Percentiles rank a stretch among this genome's conserved stretches.
Conservation (phyloP, 305 asterid species). For the Andrographis paniculata region DNA sequence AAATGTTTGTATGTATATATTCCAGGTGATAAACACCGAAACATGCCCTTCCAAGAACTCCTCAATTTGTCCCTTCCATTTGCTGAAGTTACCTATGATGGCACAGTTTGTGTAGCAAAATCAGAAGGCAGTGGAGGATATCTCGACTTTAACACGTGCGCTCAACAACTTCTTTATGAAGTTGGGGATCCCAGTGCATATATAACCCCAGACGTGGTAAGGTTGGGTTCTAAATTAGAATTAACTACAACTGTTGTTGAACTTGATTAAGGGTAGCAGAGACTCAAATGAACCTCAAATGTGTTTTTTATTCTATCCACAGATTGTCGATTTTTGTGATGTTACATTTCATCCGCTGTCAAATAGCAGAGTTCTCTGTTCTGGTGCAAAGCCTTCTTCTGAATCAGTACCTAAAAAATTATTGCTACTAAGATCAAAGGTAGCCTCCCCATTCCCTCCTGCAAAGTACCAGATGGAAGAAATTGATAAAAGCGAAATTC, state of each 20-base stretch:
- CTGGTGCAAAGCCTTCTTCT: conserved; percentile 76
- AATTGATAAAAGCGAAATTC: neutral
- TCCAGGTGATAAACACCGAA: conserved; percentile 74
- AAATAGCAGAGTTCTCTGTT: conserved; percentile 65
- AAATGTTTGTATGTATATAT: conserved; percentile 9
- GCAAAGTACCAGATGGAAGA: conserved; percentile 2
- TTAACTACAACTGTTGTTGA: conserved; percentile 8
- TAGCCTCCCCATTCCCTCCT: conserved; percentile 17
- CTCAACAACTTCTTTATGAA: conserved; percentile 96
- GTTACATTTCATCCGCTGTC: conserved; percentile 71
- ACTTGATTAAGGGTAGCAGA: conserved; percentile 6
- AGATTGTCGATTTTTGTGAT: conserved; percentile 69
- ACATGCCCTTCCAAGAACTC: conserved; percentile 63
- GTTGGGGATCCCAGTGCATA: conserved; percentile 88
- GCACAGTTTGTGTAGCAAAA: conserved; percentile 68
- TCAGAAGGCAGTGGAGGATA: conserved; percentile 73
- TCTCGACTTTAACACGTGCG: conserved; percentile 65
- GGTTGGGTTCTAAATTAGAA: conserved; percentile 12
- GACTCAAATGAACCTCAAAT: conserved; percentile 19
- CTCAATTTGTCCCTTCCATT: conserved; percentile 82
- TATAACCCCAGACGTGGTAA: conserved; percentile 92
- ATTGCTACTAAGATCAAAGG: conserved; percentile 77
- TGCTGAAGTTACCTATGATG: conserved; percentile 70
- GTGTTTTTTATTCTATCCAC: conserved; percentile 21
- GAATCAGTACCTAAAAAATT: conserved; percentile 46